Percentiles rank a stretch among this genome's conserved stretches.
Conservation (phyloP, 1,284 basidiomycete species). For the Ganoderma sp. region DNA sequence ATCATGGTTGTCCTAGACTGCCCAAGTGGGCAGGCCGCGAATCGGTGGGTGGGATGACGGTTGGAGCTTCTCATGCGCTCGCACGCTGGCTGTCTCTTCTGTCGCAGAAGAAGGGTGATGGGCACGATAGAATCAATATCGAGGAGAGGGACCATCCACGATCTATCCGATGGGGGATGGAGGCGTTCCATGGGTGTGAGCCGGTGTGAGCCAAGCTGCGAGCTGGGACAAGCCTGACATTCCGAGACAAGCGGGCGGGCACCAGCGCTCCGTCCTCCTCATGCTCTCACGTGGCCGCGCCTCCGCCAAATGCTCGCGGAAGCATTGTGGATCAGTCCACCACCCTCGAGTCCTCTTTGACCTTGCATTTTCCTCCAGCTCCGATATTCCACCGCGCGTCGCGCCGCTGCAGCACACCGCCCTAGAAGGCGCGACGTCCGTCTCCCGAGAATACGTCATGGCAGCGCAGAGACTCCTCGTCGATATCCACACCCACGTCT, state of each 20-base stretch:
- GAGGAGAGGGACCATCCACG: conserved; percentile 12
- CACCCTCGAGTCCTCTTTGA: not conserved
- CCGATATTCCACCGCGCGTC: conserved; percentile 9
- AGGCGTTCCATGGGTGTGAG: not conserved
- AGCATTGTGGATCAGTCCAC: conserved; percentile 5
- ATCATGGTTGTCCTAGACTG: conserved; percentile 8
- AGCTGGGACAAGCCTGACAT: not conserved
- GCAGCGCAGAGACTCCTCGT: conserved; percentile 55
- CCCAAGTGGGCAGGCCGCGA: conserved; percentile 21
- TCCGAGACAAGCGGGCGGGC: not conserved
- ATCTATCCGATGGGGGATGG: conserved; percentile 19
- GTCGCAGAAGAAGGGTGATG: conserved; percentile 9
- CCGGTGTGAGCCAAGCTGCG: not conserved
- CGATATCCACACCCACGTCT: conserved; percentile 85
- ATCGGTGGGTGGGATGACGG: conserved; percentile 5
- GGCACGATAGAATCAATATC: conserved; percentile 13
- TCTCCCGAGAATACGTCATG: conserved; percentile 22
- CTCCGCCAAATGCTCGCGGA: conserved; percentile 15
- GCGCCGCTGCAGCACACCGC: not conserved
- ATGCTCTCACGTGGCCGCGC: conserved; percentile 28
- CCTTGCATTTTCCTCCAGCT: not conserved
- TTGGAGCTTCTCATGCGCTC: conserved; percentile 4
- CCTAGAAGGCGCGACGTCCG: no score
- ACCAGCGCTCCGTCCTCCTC: not conserved
- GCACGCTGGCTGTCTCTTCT: not conserved